These are phyloP conservation scores for Tuber indicum DNA, from an alignment of 495 filamentous ascomycete species.

Conservation along the genomic window DNA sequence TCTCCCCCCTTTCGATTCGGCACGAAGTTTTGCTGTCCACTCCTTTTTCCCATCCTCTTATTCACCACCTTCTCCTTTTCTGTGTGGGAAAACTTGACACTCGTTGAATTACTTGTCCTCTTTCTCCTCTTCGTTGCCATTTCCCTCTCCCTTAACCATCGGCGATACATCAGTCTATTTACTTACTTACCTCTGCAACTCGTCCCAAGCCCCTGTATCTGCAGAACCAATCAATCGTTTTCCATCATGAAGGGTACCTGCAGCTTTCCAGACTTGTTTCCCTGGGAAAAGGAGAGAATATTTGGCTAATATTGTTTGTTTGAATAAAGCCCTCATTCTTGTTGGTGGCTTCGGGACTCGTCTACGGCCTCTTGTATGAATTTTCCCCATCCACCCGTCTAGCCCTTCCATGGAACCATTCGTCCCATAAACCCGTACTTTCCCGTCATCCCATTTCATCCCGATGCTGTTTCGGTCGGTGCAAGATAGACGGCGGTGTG, in stretches of 20 bases:
- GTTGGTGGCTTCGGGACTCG: slow-evolving; percentile 99
- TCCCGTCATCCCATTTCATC: not conserved
- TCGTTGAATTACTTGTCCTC: not conserved
- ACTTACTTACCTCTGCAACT: not conserved
- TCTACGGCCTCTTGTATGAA: slow-evolving; percentile 86
- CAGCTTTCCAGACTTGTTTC: not conserved
- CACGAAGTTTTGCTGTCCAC: not conserved
- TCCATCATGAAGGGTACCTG: slow-evolving; percentile 3
- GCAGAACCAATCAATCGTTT: not conserved
- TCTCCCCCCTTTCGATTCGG: not conserved
- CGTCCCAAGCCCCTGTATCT: not conserved
- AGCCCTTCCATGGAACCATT: not conserved
- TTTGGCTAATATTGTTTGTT: slow-evolving; percentile 4
- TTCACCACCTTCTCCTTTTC: not conserved
- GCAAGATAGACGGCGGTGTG: not conserved
- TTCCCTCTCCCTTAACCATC: not conserved
- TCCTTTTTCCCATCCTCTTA: not conserved
- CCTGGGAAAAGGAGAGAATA: not conserved
- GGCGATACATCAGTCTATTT: not conserved
- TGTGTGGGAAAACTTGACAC: not conserved
- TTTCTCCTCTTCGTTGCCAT: not conserved
- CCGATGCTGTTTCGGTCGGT: not conserved
- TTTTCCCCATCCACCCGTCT: not conserved
- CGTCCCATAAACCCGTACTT: not conserved
- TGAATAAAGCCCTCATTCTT: slow-evolving; percentile 80